These are phyloP conservation scores for Thozetella sp. DNA, from an alignment of 495 filamentous ascomycete genomes.

Conservation along the genomic window DNA sequence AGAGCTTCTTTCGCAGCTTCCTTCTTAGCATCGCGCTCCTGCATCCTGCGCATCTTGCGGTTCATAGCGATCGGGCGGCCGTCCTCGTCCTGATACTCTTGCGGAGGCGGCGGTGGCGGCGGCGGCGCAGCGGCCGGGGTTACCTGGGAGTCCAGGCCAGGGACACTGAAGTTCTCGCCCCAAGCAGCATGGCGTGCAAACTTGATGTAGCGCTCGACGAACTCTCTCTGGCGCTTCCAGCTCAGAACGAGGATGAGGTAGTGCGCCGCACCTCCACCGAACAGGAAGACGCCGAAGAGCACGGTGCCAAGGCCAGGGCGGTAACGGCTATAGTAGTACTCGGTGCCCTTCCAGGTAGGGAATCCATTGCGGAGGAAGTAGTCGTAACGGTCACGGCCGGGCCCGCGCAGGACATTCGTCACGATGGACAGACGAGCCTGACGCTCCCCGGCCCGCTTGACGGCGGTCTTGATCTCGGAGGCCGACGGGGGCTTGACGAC, in stretches of 20 bases:
- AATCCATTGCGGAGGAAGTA: conserved; percentile 95
- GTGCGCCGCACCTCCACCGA: conserved; percentile 82
- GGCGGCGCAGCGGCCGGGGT: conserved; percentile 37
- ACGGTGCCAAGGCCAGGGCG: conserved; percentile 87
- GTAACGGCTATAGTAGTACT: conserved; percentile 96
- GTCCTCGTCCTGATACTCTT: conserved; percentile 49
- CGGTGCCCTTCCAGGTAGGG: conserved; percentile 93
- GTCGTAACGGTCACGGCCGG: conserved; percentile 85
- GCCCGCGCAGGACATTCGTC: conserved; percentile 80
- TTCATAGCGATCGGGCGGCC: conserved; percentile 63
- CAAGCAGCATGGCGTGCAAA: conserved; percentile 87
- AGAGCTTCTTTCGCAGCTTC: conserved; percentile 45
- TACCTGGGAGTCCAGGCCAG: conserved; percentile 61
- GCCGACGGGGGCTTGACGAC: conserved; percentile 72
- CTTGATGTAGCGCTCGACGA: conserved; percentile 87
- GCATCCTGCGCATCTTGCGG: conserved; percentile 82
- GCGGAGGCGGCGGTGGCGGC: conserved; percentile 22
- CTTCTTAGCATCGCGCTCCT: conserved; percentile 79
- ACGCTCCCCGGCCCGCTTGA: conserved; percentile 76
- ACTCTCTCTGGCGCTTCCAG: conserved; percentile 87
- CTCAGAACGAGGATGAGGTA: conserved; percentile 81
- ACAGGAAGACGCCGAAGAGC: conserved; percentile 78
- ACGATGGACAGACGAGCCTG: conserved; percentile 83
- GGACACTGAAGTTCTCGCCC: conserved; percentile 59
- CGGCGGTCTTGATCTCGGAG: conserved; percentile 70